Conservation (phyloP, 2,329 filamentous ascomycete species). For the Davidsoniella eucalypti region DNA sequence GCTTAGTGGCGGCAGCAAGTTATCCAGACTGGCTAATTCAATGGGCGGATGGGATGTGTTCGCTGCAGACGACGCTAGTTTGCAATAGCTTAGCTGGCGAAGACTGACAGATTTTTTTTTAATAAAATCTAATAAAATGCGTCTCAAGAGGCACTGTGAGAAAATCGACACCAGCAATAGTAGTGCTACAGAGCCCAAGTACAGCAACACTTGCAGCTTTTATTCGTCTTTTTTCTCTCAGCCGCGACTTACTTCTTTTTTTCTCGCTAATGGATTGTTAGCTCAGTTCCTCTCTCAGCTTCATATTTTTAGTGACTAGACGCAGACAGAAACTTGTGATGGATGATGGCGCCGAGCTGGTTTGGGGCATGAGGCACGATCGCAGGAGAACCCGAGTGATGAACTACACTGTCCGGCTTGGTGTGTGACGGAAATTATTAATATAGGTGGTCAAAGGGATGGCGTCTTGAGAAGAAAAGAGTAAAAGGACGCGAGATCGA, state of each 20-base stretch:
- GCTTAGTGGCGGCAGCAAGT: background rate
- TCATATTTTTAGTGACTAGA: too few species aligned
- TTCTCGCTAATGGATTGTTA: background rate
- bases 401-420: too few species aligned
- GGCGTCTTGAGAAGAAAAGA: too few species aligned
- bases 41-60: constrained; percentile 1
- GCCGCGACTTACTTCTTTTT: background rate
- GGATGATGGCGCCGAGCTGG: too few species aligned
- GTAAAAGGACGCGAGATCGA: too few species aligned
- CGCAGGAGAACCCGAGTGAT: too few species aligned
- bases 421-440: too few species aligned
- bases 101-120: too few species aligned
- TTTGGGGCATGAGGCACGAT: too few species aligned
- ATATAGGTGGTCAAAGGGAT: too few species aligned
- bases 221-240: background rate
- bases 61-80: constrained; percentile 1
- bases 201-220: background rate
- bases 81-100: background rate
- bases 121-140: background rate
- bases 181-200: background rate
- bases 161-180: too few species aligned
- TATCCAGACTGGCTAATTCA: background rate
- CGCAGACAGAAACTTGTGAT: too few species aligned
- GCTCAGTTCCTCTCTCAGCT: background rate
- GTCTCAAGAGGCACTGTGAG: background rate